Evolutionary conservation across 495 filamentous ascomycete species (phyloP).

Genomic region (Bacidia gigantensis): DNA sequence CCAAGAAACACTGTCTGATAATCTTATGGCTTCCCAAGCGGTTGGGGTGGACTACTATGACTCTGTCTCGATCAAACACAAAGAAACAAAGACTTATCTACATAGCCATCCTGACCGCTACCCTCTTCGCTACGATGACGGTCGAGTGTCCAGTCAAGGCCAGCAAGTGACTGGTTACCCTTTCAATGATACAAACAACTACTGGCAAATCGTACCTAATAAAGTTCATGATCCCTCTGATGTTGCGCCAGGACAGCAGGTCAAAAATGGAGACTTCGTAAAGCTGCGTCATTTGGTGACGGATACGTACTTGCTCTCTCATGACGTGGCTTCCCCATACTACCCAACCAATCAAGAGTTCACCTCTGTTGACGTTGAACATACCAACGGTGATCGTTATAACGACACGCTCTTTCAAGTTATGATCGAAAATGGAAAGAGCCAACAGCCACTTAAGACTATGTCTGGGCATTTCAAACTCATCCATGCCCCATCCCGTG

Average conservation of each 20-base stretch:
- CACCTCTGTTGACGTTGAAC: conserved; percentile 61
- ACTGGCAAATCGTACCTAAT: conserved; percentile 83
- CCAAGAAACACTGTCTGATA: conserved; percentile 91
- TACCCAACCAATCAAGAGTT: conserved; percentile 98
- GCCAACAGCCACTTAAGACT: conserved; percentile 72
- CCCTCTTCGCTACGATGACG: conserved; percentile 91
- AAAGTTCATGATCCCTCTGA: conserved; percentile 34
- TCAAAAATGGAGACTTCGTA: conserved; percentile 77
- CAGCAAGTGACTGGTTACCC: conserved; percentile 98
- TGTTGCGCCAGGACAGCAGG: conserved; percentile 36
- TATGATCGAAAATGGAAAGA: conserved; percentile 75
- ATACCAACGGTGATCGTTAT: conserved; percentile 61
- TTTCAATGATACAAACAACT: conserved; percentile 96
- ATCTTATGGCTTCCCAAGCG: conserved; percentile 75
- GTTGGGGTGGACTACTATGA: conserved; percentile 84
- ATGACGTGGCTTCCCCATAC: conserved; percentile 96
- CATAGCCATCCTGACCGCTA: conserved; percentile 87
- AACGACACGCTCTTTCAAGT: conserved; percentile 93
- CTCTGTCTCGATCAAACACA: conserved; percentile 75
- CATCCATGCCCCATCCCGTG: conserved; percentile 80
- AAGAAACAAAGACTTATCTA: conserved; percentile 91
- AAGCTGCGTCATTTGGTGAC: conserved; percentile 81
- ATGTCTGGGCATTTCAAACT: conserved; percentile 88
- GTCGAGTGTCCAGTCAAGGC: conserved; percentile 89
- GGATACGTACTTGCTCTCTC: conserved; percentile 76